Conservation (phyloP, 2,329 filamentous ascomycete genomes). For the Harringtonia aguacate region DNA sequence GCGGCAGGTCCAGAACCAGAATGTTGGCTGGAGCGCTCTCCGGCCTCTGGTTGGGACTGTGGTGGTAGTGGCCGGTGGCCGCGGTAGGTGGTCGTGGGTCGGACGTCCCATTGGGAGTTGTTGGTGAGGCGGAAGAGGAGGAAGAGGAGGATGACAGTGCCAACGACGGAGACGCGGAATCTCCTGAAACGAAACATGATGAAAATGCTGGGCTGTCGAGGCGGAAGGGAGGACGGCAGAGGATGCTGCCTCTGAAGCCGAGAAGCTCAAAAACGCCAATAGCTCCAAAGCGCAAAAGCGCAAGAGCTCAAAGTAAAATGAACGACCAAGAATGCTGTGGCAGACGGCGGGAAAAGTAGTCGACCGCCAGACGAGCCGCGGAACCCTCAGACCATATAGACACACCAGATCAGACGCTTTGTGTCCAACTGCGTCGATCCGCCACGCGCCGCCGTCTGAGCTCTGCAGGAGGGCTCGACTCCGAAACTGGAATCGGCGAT, state of each 20-base stretch:
- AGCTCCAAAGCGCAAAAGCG: too few relatives aligned
- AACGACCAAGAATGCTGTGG: too few relatives aligned
- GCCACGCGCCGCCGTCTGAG: too few relatives aligned
- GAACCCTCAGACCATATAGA: too few relatives aligned
- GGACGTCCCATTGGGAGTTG: constrained; percentile 25
- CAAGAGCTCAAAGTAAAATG: too few relatives aligned
- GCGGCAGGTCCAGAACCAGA: background rate
- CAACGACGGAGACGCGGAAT: constrained; percentile 49
- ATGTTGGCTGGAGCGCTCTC: background rate
- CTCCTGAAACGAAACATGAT: constrained; percentile 47
- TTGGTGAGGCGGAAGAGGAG: constrained; percentile 38
- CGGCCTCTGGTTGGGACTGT: background rate
- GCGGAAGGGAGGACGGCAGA: background rate
- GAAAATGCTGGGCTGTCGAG: background rate
- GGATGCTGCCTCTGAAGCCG: background rate
- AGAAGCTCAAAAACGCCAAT: background rate
- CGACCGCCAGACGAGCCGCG: too few relatives aligned
- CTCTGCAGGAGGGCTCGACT: too few relatives aligned
- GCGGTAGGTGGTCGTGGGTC: constrained; percentile 11
- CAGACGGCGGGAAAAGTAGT: too few relatives aligned
- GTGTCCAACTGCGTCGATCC: too few relatives aligned
- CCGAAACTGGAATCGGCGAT: too few relatives aligned
- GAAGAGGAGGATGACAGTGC: constrained; percentile 43
- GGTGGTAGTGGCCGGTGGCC: constrained; percentile 5
- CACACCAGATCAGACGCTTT: too few relatives aligned